phyloP scores from a whole-genome alignment of 805 yeast genomes.

The Barnettozyma sp. region DNA sequence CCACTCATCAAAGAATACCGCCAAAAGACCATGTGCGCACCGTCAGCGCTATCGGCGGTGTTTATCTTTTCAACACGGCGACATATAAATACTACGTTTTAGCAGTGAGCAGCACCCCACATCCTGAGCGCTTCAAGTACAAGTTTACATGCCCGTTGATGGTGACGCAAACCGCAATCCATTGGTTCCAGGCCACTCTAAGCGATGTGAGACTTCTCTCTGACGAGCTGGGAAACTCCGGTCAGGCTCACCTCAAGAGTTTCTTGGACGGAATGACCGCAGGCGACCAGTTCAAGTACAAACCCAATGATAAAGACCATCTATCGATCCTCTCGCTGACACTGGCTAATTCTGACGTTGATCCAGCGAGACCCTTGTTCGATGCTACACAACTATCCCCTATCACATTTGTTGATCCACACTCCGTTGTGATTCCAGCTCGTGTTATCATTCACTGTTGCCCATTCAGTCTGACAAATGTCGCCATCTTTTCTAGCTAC shows the following conservation, averaged over 20 bases:
- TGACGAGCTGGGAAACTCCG: constrained; percentile 2
- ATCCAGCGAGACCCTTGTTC: constrained; percentile 11
- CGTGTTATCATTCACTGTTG: constrained; percentile 20
- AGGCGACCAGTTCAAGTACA: constrained; percentile 16
- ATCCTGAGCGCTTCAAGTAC: constrained; percentile 13
- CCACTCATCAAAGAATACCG: not conserved
- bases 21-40: constrained; percentile 2
- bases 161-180: constrained; percentile 13
- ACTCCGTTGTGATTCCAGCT: constrained; percentile 13
- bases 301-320: constrained; percentile 11
- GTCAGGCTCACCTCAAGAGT: not conserved
- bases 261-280: constrained; percentile 11
- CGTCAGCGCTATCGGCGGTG: constrained; percentile 20
- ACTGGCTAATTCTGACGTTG: constrained; percentile 4
- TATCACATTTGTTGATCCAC: constrained; percentile 10
- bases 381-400: constrained; percentile 9
- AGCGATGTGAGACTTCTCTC: constrained; percentile 4
- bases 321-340: constrained; percentile 18
- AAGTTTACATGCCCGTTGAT: constrained; percentile 14
- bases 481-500: constrained; percentile 23
- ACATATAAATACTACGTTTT: constrained; percentile 16
- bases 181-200: constrained; percentile 15
- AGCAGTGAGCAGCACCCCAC: constrained; percentile 12
- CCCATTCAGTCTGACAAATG: constrained; percentile 26
- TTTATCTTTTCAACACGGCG: constrained; percentile 13